phyloP scores from a whole-genome alignment of 805 yeast species.

The Maudiozyma pseudohumilis region DNA sequence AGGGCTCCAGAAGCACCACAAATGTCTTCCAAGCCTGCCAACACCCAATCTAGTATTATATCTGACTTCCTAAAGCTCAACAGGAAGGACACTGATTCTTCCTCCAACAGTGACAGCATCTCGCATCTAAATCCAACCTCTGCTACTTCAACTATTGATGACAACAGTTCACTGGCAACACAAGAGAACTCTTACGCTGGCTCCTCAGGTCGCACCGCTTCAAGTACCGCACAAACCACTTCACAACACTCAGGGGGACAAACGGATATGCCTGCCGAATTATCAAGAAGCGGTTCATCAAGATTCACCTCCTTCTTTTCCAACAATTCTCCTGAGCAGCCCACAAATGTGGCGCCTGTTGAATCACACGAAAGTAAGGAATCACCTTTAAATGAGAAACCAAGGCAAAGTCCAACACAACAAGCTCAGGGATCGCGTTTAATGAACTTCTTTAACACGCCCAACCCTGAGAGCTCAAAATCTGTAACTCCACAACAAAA shows the following conservation, averaged over 20 bases:
- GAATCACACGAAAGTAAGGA: too few species aligned
- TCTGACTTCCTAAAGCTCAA: slow-evolving; percentile 24
- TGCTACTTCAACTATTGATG: too few species aligned
- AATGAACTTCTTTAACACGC: slow-evolving; percentile 24
- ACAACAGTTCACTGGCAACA: too few species aligned
- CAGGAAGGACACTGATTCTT: slow-evolving; percentile 1
- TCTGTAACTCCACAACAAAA: background rate
- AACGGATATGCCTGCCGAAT: slow-evolving; percentile 1
- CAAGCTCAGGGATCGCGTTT: slow-evolving; percentile 22
- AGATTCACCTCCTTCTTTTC: slow-evolving; percentile 30
- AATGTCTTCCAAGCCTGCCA: background rate
- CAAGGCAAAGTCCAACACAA: slow-evolving; percentile 2
- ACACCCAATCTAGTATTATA: slow-evolving; percentile 18
- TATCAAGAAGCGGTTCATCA: slow-evolving; percentile 20
- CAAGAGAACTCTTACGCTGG: too few species aligned
- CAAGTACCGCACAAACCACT: too few species aligned
- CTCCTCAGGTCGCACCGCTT: too few species aligned
- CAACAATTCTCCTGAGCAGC: background rate
- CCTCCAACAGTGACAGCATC: too few species aligned
- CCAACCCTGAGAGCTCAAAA: slow-evolving; percentile 5
- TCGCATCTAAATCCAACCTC: too few species aligned
- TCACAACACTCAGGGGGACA: too few species aligned
- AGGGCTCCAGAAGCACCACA: background rate
- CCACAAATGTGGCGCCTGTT: too few species aligned
- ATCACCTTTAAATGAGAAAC: too few species aligned